Evolutionary conservation across 2,329 filamentous ascomycete species (phyloP).

Genomic region (Diaporthe sp.): DNA sequence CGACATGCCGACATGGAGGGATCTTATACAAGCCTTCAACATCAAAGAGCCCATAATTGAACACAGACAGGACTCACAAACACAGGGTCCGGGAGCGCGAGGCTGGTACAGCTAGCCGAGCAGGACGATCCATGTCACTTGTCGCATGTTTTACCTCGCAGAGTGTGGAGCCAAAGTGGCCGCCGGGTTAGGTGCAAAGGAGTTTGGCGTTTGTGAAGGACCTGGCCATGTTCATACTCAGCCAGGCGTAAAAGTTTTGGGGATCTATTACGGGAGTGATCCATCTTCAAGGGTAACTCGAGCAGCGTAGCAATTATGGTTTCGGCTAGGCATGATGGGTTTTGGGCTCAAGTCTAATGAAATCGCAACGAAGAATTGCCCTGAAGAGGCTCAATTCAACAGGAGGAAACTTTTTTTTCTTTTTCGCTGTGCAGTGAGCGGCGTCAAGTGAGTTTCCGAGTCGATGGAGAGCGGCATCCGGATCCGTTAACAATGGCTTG

Average conservation of each 20-base stretch:
- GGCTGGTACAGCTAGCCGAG: slow-evolving; percentile 72
- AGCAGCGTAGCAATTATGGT: not conserved
- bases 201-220: slow-evolving; percentile 5
- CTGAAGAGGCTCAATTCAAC: not conserved
- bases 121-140: not conserved
- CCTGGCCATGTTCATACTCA: not conserved
- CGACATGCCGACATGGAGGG: slow-evolving; percentile 86
- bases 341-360: not conserved
- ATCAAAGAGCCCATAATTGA: slow-evolving; percentile 87
- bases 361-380: not conserved
- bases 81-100: slow-evolving; percentile 64
- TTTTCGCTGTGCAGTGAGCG: not conserved
- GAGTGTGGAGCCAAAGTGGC: not conserved
- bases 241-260: not conserved
- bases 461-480: not conserved
- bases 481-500: slow-evolving; percentile 31
- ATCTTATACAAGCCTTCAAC: slow-evolving; percentile 80
- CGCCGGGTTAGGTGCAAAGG: not conserved
- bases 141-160: not conserved
- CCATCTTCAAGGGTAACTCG: not conserved
- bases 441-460: not conserved
- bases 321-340: no score
- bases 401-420: not conserved
- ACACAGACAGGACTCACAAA: slow-evolving; percentile 75
- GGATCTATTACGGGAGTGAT: not conserved